A percentile compares a stretch with the other conserved stretches of the same genome.
phyloP scores from a whole-genome alignment of 352 stramenopile species.

The Blastocystis hominis region DNA sequence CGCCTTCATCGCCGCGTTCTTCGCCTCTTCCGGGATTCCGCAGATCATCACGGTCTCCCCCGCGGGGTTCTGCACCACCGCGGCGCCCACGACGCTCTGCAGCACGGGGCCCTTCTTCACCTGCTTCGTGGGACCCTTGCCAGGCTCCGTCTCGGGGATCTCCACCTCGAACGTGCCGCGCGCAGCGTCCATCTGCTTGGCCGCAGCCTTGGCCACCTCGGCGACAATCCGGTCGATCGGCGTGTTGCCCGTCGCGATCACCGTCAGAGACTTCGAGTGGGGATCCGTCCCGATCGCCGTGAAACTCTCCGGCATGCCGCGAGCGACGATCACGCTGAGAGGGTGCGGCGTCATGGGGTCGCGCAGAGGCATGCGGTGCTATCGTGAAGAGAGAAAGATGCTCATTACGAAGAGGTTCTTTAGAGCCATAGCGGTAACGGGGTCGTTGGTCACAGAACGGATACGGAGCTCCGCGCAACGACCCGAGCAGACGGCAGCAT shows the following conservation, averaged over 20 bases:
- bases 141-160: not conserved
- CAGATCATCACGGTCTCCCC: constrained; percentile 4
- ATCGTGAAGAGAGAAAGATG: not conserved
- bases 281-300: not conserved
- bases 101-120: constrained; percentile 4
- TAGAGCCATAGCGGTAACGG: constrained; percentile 22
- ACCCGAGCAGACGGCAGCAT: constrained; percentile 19
- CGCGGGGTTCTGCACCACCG: not conserved
- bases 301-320: constrained; percentile 7
- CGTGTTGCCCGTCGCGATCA: constrained; percentile 4
- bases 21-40: not conserved
- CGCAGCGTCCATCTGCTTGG: constrained; percentile 19
- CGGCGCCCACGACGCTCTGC: not conserved
- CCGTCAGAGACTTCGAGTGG: constrained; percentile 1
- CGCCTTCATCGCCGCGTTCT: not conserved
- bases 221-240: not conserved
- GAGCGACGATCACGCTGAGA: constrained; percentile 34
- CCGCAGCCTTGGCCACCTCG: not conserved
- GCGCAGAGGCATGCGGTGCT: constrained; percentile 32
- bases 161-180: constrained; percentile 10
- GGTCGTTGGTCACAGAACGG: constrained; percentile 30
- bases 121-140: not conserved
- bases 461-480: constrained; percentile 12
- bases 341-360: constrained; percentile 35
- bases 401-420: constrained; percentile 26